These are phyloP conservation scores for Fusarium oligoseptatum DNA, from an alignment of 2,329 filamentous ascomycete species.

Conservation along the genomic window DNA sequence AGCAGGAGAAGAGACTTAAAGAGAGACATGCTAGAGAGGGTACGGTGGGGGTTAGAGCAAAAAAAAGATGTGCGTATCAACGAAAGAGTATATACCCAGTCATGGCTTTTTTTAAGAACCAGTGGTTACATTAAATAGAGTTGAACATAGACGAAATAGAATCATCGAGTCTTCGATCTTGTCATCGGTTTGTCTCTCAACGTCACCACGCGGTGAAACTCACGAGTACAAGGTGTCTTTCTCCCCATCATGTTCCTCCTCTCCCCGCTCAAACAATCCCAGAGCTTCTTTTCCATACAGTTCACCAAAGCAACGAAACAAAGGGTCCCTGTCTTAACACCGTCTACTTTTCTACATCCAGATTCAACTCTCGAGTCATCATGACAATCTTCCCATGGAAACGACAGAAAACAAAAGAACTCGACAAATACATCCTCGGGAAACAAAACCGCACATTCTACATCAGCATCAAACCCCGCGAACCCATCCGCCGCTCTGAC, in stretches of 20 bases:
- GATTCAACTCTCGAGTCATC: neutral
- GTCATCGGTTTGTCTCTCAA: neutral
- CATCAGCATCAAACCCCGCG: neutral
- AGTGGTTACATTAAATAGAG: constrained; percentile 33
- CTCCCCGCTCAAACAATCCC: neutral
- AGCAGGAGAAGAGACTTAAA: constrained; percentile 91
- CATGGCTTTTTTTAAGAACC: constrained; percentile 2
- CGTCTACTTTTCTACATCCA: too few species aligned
- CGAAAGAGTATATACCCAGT: constrained; percentile 40
- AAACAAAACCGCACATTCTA: neutral
- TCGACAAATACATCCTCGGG: neutral
- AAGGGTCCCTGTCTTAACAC: neutral
- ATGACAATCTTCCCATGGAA: neutral
- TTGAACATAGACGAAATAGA: constrained; percentile 40
- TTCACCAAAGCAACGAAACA: neutral
- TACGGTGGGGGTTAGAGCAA: constrained; percentile 54
- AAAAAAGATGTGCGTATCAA: neutral
- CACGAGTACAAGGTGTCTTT: neutral
- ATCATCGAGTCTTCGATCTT: neutral
- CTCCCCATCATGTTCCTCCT: neutral
- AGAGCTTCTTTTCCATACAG: neutral
- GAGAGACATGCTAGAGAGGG: constrained; percentile 75
- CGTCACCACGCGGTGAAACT: neutral
- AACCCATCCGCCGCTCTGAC: neutral
- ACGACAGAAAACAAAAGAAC: neutral